phyloP scores from a whole-genome alignment of 169 alveolate genomes.

The Plasmodium blacklocki region DNA sequence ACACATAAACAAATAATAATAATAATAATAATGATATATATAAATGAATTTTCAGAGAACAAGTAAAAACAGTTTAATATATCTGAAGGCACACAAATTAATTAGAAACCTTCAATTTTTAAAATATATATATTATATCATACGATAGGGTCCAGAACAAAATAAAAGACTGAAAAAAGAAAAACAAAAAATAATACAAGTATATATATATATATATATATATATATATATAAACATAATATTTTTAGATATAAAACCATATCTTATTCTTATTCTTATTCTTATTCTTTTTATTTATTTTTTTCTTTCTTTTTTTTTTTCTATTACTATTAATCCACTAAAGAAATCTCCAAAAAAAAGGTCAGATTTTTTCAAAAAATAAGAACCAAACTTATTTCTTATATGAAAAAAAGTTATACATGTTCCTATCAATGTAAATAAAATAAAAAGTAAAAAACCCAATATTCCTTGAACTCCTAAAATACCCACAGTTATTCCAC shows the following conservation, averaged over 20 bases:
- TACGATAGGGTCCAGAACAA: constrained; percentile 70
- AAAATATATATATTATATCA: constrained; percentile 69
- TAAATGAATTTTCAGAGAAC: too few species aligned
- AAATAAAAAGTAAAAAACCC: constrained; percentile 59
- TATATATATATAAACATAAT: neutral
- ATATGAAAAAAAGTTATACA: constrained; percentile 63
- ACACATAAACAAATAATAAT: too few species aligned
- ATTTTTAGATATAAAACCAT: neutral
- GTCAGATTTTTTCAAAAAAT: constrained; percentile 42
- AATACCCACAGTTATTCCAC: constrained; percentile 69
- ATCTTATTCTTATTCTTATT: neutral
- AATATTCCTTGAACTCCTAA: constrained; percentile 63
- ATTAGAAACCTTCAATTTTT: neutral
- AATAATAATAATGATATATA: too few species aligned
- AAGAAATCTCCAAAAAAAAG: constrained; percentile 36
- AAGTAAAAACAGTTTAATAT: too few species aligned
- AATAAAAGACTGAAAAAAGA: constrained; percentile 53
- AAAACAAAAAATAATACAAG: constrained; percentile 6
- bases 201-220: neutral
- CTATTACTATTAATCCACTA: constrained; percentile 66
- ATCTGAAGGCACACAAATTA: too few species aligned
- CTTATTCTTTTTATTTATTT: too few species aligned
- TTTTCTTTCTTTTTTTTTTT: too few species aligned
- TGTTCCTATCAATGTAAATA: constrained; percentile 50
- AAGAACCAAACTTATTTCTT: constrained; percentile 21